phyloP scores from a whole-genome alignment of 495 filamentous ascomycete genomes.

The Amphirosellinia nigrospora region DNA sequence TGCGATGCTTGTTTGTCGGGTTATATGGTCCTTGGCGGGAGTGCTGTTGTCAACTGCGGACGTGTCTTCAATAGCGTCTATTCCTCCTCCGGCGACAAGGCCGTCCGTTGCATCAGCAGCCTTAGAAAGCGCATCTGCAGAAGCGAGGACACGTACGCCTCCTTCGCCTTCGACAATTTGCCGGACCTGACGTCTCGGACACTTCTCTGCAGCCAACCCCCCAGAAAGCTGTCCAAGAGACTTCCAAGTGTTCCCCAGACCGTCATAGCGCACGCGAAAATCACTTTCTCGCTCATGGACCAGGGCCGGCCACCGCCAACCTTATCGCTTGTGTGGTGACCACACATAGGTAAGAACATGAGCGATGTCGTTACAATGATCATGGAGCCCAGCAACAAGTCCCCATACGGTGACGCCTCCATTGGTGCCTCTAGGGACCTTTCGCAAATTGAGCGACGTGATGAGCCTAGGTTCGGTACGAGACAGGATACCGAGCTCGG shows the following conservation, averaged over 20 bases:
- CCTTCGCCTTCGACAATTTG: conserved; percentile 89
- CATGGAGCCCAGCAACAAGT: conserved; percentile 72
- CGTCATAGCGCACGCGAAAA: conserved; percentile 66
- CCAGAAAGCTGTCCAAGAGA: conserved; percentile 84
- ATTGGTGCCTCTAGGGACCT: conserved; percentile 90
- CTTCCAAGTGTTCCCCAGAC: conserved; percentile 78
- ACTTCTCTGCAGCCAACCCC: conserved; percentile 83
- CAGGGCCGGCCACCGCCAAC: conserved; percentile 50
- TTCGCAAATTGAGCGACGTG: conserved; percentile 73
- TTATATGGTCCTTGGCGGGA: conserved; percentile 44
- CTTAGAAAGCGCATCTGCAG: conserved; percentile 29
- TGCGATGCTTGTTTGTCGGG: conserved; percentile 48
- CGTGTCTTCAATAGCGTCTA: conserved; percentile 39
- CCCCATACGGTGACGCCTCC: conserved; percentile 83
- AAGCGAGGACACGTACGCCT: conserved; percentile 72
- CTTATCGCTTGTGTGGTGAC: conserved; percentile 37
- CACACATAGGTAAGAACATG: conserved; percentile 74
- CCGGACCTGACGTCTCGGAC: conserved; percentile 83
- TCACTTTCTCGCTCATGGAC: conserved; percentile 54
- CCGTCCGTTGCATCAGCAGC: conserved; percentile 46
- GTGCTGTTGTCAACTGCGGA: conserved; percentile 34
- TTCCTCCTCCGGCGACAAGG: conserved; percentile 42
- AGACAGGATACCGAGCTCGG: conserved; percentile 91
- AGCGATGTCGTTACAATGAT: conserved; percentile 70
- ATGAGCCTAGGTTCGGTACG: conserved; percentile 80